These are phyloP conservation scores for Cyanophora paradoxa DNA, from an alignment of 78 protist species.

Conservation along the genomic window DNA sequence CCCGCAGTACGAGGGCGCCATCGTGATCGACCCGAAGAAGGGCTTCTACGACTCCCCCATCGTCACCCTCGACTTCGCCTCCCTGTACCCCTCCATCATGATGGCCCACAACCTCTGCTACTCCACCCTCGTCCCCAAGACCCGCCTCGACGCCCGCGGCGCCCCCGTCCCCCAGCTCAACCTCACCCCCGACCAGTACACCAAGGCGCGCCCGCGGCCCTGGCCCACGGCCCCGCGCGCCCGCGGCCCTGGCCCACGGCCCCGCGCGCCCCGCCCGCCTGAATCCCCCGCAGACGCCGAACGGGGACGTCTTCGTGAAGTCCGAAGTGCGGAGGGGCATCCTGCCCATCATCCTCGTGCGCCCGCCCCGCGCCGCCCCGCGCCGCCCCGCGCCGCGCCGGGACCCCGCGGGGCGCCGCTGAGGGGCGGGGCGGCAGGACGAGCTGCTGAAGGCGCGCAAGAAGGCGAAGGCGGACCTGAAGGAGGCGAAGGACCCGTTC, in stretches of 20 bases:
- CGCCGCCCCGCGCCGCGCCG: too few relatives aligned
- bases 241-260: background rate
- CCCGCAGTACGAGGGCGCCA: constrained; percentile 63
- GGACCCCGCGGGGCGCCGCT: too few relatives aligned
- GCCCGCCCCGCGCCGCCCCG: too few relatives aligned
- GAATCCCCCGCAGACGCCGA: constrained; percentile 25
- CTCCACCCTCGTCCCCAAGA: constrained; percentile 76
- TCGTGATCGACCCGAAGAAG: constrained; percentile 68
- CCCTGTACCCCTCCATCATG: constrained; percentile 99
- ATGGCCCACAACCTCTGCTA: constrained; percentile 99
- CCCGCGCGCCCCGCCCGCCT: background rate
- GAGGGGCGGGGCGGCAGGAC: too few relatives aligned
- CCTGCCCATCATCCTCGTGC: background rate
- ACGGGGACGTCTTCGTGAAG: constrained; percentile 65
- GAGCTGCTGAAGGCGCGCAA: constrained; percentile 93
- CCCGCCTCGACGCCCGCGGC: background rate
- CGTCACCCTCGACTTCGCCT: constrained; percentile 96
- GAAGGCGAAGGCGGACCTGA: constrained; percentile 50
- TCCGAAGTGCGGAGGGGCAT: constrained; percentile 76
- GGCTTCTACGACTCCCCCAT: constrained; percentile 90
- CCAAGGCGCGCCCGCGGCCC: constrained; percentile 70
- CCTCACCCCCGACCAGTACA: constrained; percentile 29
- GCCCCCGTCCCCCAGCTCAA: too few relatives aligned
- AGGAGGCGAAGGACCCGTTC: constrained; percentile 88
- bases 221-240: background rate